Evolutionary conservation across 73 alveolate species (phyloP), one percentile per base, ranked within the genome.

Genomic region (Paramecium octaurelia): DNA sequence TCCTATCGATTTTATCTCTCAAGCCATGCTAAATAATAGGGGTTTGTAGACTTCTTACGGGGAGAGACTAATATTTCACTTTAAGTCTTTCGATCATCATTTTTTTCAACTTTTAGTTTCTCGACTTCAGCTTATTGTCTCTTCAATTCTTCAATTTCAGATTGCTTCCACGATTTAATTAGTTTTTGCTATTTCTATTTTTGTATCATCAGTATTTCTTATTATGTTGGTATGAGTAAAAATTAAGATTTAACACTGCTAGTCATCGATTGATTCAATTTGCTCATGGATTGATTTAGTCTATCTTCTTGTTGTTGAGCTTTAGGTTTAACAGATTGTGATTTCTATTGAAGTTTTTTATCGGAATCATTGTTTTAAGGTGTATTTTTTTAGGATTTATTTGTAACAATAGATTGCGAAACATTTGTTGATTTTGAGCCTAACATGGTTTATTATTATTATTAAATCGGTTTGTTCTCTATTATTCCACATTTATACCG

Each of bases 221-320:
- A 40, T 24, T 23, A 27, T 43, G 46, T 80, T 9, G 91, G 91
- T 20, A 48, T 42, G 14, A 48, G 29, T 43, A 80, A n/a, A 80
- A 80, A 80, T 48, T 80, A 73, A 4, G 87, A 73, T 73, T 40
- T 80, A 38, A 31, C 64, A 80, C 91, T 80, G 75, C 91, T 80
- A 9, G 91, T 80, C 91, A 80, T 73, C 4, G 87, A 73, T 73
- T 31, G 46, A 38, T 73, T 73, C 4, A 73, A 38, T 38, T 40
- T 80, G 18, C 44, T 80, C 46, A 80, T 31, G 11, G 91, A 80
- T 80, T 80, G 38, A 48, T 80, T 80, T 46, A 80, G 57, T 5
- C 91, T 14, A 44, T 80, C 91, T 23, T 34, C 57, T 29, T 73
- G 9, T 3, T 12, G 5, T 73, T 73, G 8, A 2, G 9, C 46